Conservation (phyloP, 2,329 filamentous ascomycete species). For the Aspergillus sp. region DNA sequence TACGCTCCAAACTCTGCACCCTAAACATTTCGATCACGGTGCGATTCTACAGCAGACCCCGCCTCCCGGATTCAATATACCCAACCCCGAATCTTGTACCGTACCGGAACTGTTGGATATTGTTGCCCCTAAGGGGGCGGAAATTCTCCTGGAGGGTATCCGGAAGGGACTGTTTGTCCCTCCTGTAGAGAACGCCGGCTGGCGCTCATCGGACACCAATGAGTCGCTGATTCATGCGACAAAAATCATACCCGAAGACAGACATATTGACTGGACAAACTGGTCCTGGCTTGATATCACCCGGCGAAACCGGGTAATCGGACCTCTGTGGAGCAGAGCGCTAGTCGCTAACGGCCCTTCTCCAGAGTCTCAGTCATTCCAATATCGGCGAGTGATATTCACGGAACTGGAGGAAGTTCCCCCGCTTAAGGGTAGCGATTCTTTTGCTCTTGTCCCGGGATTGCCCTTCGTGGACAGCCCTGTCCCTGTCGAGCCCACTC, state of each 20-base stretch:
- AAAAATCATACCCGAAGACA: constrained; percentile 68
- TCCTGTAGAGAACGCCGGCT: constrained; percentile 47
- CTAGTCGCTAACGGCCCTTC: constrained; percentile 21
- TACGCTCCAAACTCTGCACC: constrained; percentile 82
- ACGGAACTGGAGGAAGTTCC: constrained; percentile 34
- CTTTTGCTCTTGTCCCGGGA: constrained; percentile 32
- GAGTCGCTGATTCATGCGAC: constrained; percentile 57
- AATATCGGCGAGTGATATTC: constrained; percentile 38
- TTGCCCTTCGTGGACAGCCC: constrained; percentile 34
- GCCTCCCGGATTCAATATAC: constrained; percentile 54
- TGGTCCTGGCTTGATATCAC: constrained; percentile 57
- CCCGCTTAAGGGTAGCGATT: constrained; percentile 22
- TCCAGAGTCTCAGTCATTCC: constrained; percentile 19
- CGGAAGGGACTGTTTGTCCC: constrained; percentile 63
- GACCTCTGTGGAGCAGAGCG: constrained; percentile 62
- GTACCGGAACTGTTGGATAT: constrained; percentile 51
- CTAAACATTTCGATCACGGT: constrained; percentile 74
- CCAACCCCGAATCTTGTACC: constrained; percentile 47
- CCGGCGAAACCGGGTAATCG: constrained; percentile 60
- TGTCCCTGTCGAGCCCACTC: constrained; percentile 24
- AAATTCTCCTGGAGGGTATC: constrained; percentile 69
- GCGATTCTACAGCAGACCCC: constrained; percentile 69
- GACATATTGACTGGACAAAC: constrained; percentile 59
- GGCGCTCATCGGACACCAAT: constrained; percentile 23
- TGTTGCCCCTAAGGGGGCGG: constrained; percentile 65